Conservation (phyloP, 1,284 basidiomycete species). For the Fomitopsis palustris region DNA sequence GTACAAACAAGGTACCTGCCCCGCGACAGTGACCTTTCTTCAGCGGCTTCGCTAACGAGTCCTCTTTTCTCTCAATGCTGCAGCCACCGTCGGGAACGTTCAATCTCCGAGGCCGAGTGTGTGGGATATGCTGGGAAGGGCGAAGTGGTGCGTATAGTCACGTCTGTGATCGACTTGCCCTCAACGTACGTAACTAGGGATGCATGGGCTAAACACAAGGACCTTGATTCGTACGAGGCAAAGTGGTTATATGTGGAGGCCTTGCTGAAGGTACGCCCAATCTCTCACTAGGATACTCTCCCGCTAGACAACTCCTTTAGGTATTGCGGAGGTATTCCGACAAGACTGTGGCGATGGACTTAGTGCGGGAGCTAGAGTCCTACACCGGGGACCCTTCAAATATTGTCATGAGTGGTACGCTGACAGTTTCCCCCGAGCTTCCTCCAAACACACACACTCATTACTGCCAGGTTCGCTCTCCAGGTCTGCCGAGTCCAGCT, state of each 20-base stretch:
- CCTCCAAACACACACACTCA: neutral
- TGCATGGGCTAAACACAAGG: constrained; percentile 91
- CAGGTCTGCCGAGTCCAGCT: constrained; percentile 51
- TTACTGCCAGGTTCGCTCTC: constrained; percentile 40
- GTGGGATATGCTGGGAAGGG: constrained; percentile 90
- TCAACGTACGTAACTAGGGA: constrained; percentile 54
- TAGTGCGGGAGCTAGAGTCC: constrained; percentile 82
- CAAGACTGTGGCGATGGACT: constrained; percentile 70
- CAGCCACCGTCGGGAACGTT: constrained; percentile 89
- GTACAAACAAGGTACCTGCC: constrained; percentile 81
- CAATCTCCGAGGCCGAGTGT: constrained; percentile 78
- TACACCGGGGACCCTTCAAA: constrained; percentile 70
- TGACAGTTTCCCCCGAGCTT: neutral
- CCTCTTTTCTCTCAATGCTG: neutral
- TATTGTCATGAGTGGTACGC: constrained; percentile 67
- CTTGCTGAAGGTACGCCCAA: constrained; percentile 65
- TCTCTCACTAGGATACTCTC: neutral
- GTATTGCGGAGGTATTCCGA: constrained; percentile 82
- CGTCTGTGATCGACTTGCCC: neutral
- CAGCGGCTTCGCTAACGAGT: neutral
- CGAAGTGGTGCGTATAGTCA: constrained; percentile 73
- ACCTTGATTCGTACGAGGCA: constrained; percentile 75
- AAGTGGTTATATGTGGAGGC: constrained; percentile 91
- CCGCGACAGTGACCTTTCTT: neutral
- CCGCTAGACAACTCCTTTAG: constrained; percentile 35